These are phyloP conservation scores for Podospora appendiculata DNA, from an alignment of 495 filamentous ascomycete species.

Conservation along the genomic window DNA sequence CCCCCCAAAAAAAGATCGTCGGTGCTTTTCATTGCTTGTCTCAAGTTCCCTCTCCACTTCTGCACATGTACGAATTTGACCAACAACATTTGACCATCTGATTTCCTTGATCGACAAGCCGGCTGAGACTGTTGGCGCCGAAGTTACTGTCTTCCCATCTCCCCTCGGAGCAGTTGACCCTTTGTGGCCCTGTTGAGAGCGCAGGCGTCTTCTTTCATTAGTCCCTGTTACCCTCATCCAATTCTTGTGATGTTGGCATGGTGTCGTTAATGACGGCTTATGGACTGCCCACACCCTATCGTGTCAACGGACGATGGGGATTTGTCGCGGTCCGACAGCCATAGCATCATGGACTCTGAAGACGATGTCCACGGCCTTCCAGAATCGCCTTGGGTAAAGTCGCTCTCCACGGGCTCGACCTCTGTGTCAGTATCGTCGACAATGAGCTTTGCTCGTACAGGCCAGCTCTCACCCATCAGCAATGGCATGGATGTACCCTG, in stretches of 20 bases:
- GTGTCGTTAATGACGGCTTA: slow-evolving; percentile 34
- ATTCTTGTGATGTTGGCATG: slow-evolving; percentile 21
- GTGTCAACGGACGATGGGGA: slow-evolving; percentile 31
- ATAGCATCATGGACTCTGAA: slow-evolving; percentile 33
- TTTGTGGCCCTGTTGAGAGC: slow-evolving; percentile 11
- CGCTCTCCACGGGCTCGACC: slow-evolving; percentile 16
- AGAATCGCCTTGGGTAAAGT: slow-evolving; percentile 29
- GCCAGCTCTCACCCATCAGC: slow-evolving; percentile 44
- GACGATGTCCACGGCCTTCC: slow-evolving; percentile 31
- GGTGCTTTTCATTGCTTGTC: background rate
- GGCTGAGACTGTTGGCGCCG: slow-evolving; percentile 9
- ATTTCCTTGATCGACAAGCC: slow-evolving; percentile 16
- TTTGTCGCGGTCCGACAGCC: slow-evolving; percentile 34
- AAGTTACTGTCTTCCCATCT: slow-evolving; percentile 4
- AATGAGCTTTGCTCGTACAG: slow-evolving; percentile 25
- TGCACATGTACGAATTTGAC: background rate
- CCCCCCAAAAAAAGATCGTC: background rate
- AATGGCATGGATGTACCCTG: slow-evolving; percentile 33
- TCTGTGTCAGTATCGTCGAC: slow-evolving; percentile 14
- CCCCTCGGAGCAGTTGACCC: background rate
- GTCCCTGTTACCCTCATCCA: slow-evolving; percentile 1
- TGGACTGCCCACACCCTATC: slow-evolving; percentile 34
- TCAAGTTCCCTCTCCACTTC: background rate
- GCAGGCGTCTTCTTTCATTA: background rate
- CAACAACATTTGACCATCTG: background rate